Conservation (phyloP, 164 flowering plant genomes). For the Stephania yunnanensis region DNA sequence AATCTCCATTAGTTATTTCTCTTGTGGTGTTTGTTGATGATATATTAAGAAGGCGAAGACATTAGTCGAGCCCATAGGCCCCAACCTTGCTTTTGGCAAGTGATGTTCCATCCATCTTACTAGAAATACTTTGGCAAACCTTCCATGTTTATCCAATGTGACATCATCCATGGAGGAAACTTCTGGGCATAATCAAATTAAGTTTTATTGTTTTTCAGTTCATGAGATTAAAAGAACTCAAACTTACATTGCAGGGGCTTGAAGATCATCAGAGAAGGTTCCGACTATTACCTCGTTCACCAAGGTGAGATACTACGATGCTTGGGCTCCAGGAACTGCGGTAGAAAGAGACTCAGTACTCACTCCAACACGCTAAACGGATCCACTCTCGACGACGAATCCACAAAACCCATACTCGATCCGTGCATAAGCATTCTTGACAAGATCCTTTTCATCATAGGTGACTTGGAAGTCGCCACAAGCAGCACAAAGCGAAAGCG, state of each 20-base stretch:
- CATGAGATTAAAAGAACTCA: not conserved
- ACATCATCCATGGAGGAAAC: not conserved
- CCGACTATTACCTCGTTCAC: slow-evolving; percentile 57
- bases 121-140: not conserved
- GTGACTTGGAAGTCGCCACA: slow-evolving; percentile 64
- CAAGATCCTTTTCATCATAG: slow-evolving; percentile 63
- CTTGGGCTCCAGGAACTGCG: slow-evolving; percentile 44
- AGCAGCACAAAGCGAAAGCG: slow-evolving; percentile 44
- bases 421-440: slow-evolving; percentile 43
- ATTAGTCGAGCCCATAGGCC: no score
- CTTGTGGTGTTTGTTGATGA: no score
- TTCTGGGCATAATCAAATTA: not conserved
- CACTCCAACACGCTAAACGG: slow-evolving; percentile 15
- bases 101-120: not conserved
- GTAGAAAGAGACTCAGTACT: slow-evolving; percentile 11
- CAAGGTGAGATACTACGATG: slow-evolving; percentile 58
- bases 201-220: not conserved
- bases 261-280: slow-evolving; percentile 70
- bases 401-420: slow-evolving; percentile 16
- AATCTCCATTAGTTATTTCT: no score
- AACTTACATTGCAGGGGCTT: slow-evolving; percentile 42
- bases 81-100: no score
- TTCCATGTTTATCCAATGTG: not conserved
- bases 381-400: slow-evolving; percentile 10
- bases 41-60: no score